Conservation (phyloP, 2,329 filamentous ascomycete genomes). For the Curvularia eragrostidis region DNA sequence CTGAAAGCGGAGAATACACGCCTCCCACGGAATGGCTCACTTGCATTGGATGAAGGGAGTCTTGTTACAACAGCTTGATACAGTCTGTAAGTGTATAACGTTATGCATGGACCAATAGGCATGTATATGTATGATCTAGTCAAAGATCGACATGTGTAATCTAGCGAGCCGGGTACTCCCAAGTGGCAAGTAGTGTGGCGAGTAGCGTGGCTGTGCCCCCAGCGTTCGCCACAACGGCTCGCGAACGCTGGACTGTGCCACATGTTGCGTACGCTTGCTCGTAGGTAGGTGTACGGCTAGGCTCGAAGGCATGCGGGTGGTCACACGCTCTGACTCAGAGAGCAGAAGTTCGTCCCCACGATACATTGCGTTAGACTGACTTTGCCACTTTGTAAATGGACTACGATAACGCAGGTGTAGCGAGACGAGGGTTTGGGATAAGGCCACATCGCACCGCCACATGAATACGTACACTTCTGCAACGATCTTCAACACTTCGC, state of each 20-base stretch:
- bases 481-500: slow-evolving; percentile 7
- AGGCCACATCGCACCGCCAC: slow-evolving; percentile 13
- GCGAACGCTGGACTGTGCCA: slow-evolving; percentile 17
- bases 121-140: slow-evolving; percentile 2
- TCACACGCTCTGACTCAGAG: slow-evolving; percentile 11
- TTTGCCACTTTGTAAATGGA: slow-evolving; percentile 4
- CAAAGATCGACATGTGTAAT: slow-evolving; percentile 14
- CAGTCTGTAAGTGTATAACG: slow-evolving; percentile 3
- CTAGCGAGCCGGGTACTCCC: slow-evolving; percentile 11
- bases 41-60: slow-evolving; percentile 2
- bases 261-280: slow-evolving; percentile 12
- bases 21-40: background rate
- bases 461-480: slow-evolving; percentile 8
- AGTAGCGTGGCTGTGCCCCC: slow-evolving; percentile 16
- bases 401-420: slow-evolving; percentile 9
- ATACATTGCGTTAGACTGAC: background rate
- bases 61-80: slow-evolving; percentile 10
- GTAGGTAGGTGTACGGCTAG: slow-evolving; percentile 1
- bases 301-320: slow-evolving; percentile 6
- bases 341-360: background rate
- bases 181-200: slow-evolving; percentile 7
- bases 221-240: slow-evolving; percentile 20
- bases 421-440: slow-evolving; percentile 1
- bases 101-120: slow-evolving; percentile 13
- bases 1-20: background rate